phyloP scores from a whole-genome alignment of 2,329 filamentous ascomycete species.

The Trichoderma endophyticum region DNA sequence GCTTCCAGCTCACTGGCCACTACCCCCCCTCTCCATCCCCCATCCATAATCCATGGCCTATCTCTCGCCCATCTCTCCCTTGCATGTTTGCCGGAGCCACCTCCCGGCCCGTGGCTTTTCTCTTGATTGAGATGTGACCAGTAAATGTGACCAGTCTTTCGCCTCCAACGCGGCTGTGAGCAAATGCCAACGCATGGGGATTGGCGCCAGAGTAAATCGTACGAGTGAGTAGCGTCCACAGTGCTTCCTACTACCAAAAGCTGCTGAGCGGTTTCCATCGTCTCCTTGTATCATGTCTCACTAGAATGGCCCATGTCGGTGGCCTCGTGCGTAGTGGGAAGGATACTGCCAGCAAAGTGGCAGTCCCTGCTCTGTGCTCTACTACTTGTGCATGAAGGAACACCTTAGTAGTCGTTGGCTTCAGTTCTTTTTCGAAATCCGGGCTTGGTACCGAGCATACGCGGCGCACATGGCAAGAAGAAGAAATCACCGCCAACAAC shows the following conservation, averaged over 20 bases:
- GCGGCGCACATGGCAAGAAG: not conserved
- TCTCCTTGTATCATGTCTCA: slow-evolving; percentile 12
- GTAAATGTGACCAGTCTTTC: slow-evolving; percentile 7
- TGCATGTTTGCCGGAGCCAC: not conserved
- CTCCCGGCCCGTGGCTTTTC: not conserved
- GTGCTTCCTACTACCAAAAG: not conserved
- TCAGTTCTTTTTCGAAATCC: not conserved
- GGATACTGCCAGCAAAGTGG: not conserved
- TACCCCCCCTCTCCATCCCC: not conserved
- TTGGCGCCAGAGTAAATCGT: not conserved
- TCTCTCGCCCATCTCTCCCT: not conserved
- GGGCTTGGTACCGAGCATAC: not conserved
- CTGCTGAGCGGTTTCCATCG: not conserved
- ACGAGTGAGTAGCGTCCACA: not conserved
- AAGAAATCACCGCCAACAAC: not conserved
- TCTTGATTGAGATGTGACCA: slow-evolving; percentile 16
- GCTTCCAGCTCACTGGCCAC: not conserved
- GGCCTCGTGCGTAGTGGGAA: not conserved
- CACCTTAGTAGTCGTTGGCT: not conserved
- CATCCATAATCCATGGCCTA: not conserved
- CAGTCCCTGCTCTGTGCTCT: slow-evolving; percentile 10
- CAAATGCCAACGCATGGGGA: not conserved
- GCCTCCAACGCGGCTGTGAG: not conserved
- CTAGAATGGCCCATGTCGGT: not conserved
- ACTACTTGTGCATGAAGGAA: not conserved